These are phyloP conservation scores for Agrocybe chaxingu DNA, from an alignment of 768 basidiomycete genomes.

Conservation along the genomic window DNA sequence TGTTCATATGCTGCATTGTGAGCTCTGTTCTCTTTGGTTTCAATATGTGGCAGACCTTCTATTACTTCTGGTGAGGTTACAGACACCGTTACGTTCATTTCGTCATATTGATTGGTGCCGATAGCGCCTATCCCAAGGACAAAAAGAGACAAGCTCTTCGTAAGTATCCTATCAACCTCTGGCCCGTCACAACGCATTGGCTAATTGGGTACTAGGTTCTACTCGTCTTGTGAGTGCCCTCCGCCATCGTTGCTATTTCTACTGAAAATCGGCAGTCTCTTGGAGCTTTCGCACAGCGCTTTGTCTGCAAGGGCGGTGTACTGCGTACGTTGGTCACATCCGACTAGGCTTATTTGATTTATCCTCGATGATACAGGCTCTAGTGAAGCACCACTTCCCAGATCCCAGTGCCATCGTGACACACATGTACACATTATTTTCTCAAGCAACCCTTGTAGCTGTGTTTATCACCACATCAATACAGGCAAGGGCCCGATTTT, in stretches of 20 bases:
- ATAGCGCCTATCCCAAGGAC: slow-evolving; percentile 3
- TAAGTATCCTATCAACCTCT: neutral
- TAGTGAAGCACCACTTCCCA: too few species aligned
- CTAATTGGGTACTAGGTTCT: slow-evolving; percentile 2
- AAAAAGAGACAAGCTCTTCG: slow-evolving; percentile 4
- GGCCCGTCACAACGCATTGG: neutral
- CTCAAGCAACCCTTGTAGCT: neutral
- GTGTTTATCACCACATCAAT: neutral
- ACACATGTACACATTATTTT: neutral
- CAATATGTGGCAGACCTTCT: neutral
- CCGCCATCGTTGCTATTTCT: too few species aligned
- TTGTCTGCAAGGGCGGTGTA: too few species aligned
- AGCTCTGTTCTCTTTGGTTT: slow-evolving; percentile 7
- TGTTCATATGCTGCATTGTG: slow-evolving; percentile 3
- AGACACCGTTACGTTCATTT: too few species aligned
- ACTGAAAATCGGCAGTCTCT: too few species aligned
- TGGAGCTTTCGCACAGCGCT: too few species aligned
- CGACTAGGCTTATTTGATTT: too few species aligned
- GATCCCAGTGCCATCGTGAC: too few species aligned
- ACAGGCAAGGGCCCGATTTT: too few species aligned
- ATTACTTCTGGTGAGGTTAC: slow-evolving; percentile 7
- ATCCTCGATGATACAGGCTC: too few species aligned
- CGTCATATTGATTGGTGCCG: neutral
- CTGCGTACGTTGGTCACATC: too few species aligned
- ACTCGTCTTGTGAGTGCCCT: slow-evolving; percentile 5